phyloP scores from a whole-genome alignment of 108 stramenopile species.

The Fistulifera solaris region DNA sequence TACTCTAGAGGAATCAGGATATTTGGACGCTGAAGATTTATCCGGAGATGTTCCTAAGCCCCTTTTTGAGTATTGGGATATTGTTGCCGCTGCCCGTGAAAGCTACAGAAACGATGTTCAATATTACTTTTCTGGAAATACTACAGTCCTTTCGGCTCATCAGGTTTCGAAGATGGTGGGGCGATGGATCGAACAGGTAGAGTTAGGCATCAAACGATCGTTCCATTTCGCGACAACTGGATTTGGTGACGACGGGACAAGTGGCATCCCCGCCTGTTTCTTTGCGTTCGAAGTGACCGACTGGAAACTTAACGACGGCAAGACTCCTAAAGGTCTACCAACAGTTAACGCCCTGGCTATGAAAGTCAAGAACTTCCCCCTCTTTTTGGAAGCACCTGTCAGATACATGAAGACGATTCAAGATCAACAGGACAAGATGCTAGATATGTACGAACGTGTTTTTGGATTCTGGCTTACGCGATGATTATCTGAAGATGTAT shows the following conservation, averaged over 20 bases:
- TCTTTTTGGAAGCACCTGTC: constrained; percentile 91
- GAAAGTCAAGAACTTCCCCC: constrained; percentile 80
- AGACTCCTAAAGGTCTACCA: constrained; percentile 58
- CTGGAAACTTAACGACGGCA: constrained; percentile 47
- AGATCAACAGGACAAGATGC: constrained; percentile 59
- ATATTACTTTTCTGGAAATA: constrained; percentile 84
- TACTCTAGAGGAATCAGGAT: constrained; percentile 57
- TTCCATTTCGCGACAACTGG: constrained; percentile 76
- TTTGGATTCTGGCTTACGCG: constrained; percentile 79
- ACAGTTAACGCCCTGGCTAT: constrained; percentile 73
- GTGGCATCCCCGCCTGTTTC: constrained; percentile 77
- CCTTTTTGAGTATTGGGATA: constrained; percentile 89
- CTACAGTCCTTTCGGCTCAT: constrained; percentile 37
- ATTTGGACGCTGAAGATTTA: constrained; percentile 54
- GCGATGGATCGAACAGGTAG: constrained; percentile 66
- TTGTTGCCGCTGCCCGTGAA: constrained; percentile 79
- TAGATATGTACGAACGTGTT: constrained; percentile 75
- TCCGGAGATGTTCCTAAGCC: constrained; percentile 56
- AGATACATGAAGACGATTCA: constrained; percentile 90
- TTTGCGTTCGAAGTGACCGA: constrained; percentile 78
- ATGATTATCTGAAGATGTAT: constrained; percentile 81
- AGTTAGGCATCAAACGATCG: constrained; percentile 69
- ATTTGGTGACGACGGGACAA: constrained; percentile 76
- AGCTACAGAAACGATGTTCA: constrained; percentile 66
- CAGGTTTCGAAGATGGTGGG: constrained; percentile 53